These are phyloP conservation scores for Flaveria robusta DNA, from an alignment of 129 eudicot genomes.

Conservation along the genomic window DNA sequence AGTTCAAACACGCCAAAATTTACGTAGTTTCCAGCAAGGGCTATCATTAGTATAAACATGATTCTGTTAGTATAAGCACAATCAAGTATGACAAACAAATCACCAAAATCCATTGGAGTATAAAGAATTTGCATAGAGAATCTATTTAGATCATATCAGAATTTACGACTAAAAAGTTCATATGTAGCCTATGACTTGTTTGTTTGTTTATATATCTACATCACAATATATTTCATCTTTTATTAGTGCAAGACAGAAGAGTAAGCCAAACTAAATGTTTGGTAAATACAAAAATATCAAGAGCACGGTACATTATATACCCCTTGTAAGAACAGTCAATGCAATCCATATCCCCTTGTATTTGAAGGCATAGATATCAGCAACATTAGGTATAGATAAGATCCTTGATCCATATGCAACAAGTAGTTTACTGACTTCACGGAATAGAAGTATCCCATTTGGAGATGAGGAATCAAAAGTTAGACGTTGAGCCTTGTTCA, in stretches of 20 bases:
- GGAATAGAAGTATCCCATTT: constrained; percentile 93
- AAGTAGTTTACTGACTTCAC: constrained; percentile 95
- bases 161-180: constrained; percentile 8
- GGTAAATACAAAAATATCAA: constrained; percentile 4
- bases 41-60: constrained; percentile 44
- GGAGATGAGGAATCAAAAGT: constrained; percentile 95
- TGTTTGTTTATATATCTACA: constrained; percentile 1
- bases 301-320: constrained; percentile 37
- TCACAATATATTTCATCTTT: not conserved
- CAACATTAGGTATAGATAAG: constrained; percentile 62
- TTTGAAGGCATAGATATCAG: constrained; percentile 84
- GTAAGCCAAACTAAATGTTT: constrained; percentile 4
- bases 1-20: constrained; percentile 97
- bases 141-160: constrained; percentile 1
- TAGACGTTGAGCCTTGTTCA: constrained; percentile 89
- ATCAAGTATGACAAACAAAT: constrained; percentile 6
- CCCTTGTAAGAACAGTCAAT: constrained; percentile 79
- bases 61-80: constrained; percentile 17
- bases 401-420: constrained; percentile 93
- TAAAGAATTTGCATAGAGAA: not conserved
- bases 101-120: constrained; percentile 8
- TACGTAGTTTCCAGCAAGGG: constrained; percentile 93
- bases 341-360: constrained; percentile 93
- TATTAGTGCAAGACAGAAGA: not conserved
- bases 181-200: not conserved